Conservation (phyloP, 2,329 filamentous ascomycete species). For the Botrytis sinoallii region DNA sequence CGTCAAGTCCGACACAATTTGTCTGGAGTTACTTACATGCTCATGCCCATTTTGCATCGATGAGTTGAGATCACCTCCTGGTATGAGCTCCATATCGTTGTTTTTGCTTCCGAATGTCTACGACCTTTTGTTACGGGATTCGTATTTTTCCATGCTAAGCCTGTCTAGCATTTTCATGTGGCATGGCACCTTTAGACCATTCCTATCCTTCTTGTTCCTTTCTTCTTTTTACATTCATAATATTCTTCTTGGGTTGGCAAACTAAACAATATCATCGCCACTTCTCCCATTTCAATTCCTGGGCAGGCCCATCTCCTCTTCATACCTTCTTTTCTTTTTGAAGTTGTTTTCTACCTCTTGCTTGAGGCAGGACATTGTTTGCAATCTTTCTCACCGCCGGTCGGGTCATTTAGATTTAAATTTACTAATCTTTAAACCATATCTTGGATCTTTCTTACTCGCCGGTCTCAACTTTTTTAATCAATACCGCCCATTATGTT, state of each 20-base stretch:
- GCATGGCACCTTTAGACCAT: slow-evolving; percentile 20
- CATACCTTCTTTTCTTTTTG: slow-evolving; percentile 25
- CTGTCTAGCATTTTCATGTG: slow-evolving; percentile 19
- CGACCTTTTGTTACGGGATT: not conserved
- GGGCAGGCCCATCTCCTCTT: slow-evolving; percentile 31
- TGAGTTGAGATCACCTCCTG: slow-evolving; percentile 2
- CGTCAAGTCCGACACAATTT: slow-evolving; percentile 15
- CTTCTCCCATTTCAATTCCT: slow-evolving; percentile 27
- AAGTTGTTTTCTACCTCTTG: slow-evolving; percentile 9
- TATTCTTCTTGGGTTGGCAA: slow-evolving; percentile 24
- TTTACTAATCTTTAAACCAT: slow-evolving; percentile 16
- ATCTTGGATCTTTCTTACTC: slow-evolving; percentile 13
- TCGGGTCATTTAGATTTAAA: slow-evolving; percentile 24
- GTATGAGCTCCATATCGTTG: not conserved
- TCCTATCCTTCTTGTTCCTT: slow-evolving; percentile 19
- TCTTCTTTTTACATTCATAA: slow-evolving; percentile 16
- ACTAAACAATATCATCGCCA: slow-evolving; percentile 29
- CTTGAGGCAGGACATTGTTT: slow-evolving; percentile 22
- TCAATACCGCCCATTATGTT: slow-evolving; percentile 27
- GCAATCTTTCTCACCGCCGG: slow-evolving; percentile 32
- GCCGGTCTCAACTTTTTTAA: slow-evolving; percentile 6
- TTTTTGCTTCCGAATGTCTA: not conserved
- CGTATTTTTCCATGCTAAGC: slow-evolving; percentile 20
- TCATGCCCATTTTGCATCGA: slow-evolving; percentile 6
- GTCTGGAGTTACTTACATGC: slow-evolving; percentile 6